Evolutionary conservation across 441 rosid species (phyloP).

Genomic region (Caryocar brasiliense): DNA sequence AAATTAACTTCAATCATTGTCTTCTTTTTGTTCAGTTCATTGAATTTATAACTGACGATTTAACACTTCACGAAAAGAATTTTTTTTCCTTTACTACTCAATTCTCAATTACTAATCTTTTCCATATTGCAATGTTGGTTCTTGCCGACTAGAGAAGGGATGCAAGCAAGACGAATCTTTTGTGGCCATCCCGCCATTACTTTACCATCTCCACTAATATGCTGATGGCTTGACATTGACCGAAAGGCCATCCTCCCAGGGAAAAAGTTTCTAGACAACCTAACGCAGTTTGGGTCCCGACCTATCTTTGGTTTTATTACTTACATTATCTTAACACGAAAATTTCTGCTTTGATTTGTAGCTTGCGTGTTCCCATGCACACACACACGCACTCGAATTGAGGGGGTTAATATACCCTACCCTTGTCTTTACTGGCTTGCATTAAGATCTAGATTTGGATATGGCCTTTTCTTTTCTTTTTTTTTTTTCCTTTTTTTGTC

Average conservation of each 20-base stretch:
- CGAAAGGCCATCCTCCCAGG: not conserved
- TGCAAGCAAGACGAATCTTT: not conserved
- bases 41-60: not conserved
- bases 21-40: no score
- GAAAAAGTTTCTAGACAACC: not conserved
- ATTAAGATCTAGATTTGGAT: not conserved
- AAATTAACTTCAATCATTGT: no score
- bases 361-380: not conserved
- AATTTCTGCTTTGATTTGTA: not conserved
- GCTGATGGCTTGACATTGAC: not conserved
- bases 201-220: not conserved
- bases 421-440: not conserved
- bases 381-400: no score
- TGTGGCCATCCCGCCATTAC: not conserved
- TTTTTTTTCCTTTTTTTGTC: not conserved
- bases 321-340: not conserved
- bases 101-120: no score
- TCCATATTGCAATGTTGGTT: not conserved
- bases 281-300: constrained; percentile 1
- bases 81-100: not conserved
- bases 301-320: not conserved
- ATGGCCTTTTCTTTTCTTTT: not conserved
- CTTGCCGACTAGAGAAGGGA: constrained; percentile 7
- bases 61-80: not conserved
- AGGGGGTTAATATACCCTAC: constrained; percentile 9